These are phyloP conservation scores for Novymonas esmeraldas DNA, from an alignment of 208 protist species.

Conservation along the genomic window DNA sequence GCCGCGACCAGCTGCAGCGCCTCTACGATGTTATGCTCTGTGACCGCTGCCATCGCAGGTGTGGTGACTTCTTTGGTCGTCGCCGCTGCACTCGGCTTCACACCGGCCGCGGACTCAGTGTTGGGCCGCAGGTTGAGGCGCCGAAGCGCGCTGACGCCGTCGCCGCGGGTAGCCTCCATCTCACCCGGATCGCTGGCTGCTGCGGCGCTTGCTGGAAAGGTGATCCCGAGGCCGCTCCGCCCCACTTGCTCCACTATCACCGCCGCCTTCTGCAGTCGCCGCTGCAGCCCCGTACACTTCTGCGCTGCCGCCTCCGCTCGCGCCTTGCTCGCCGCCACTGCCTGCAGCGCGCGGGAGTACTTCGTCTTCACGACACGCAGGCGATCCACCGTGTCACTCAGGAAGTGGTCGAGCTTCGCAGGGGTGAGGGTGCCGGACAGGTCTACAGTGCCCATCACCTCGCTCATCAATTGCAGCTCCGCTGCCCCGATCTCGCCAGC, in stretches of 20 bases:
- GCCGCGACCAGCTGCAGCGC: conserved; percentile 46
- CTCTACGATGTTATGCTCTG: conserved; percentile 60
- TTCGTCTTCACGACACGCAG: conserved; percentile 55
- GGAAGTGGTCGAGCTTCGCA: conserved; percentile 35
- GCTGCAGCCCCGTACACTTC: conserved; percentile 30
- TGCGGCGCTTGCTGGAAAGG: conserved; percentile 8
- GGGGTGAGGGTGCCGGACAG: conserved; percentile 22
- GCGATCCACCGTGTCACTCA: conserved; percentile 61
- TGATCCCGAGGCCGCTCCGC: conserved; percentile 12
- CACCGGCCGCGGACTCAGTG: background rate
- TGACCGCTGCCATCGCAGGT: conserved; percentile 24
- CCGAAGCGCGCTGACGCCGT: conserved; percentile 24
- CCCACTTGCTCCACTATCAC: conserved; percentile 24
- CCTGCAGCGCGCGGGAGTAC: conserved; percentile 41
- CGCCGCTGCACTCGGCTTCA: background rate
- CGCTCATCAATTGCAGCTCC: conserved; percentile 14
- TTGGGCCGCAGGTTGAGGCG: conserved; percentile 27
- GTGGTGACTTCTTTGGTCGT: background rate
- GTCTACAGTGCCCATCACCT: conserved; percentile 19
- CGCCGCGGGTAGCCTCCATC: too few species aligned
- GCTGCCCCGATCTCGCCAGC: background rate
- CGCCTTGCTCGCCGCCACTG: conserved; percentile 36
- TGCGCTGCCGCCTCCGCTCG: conserved; percentile 54
- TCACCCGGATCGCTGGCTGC: background rate
- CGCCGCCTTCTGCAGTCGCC: conserved; percentile 38